These are phyloP conservation scores for Nemania abortiva DNA, from an alignment of 2,329 filamentous ascomycete genomes.

Conservation along the genomic window DNA sequence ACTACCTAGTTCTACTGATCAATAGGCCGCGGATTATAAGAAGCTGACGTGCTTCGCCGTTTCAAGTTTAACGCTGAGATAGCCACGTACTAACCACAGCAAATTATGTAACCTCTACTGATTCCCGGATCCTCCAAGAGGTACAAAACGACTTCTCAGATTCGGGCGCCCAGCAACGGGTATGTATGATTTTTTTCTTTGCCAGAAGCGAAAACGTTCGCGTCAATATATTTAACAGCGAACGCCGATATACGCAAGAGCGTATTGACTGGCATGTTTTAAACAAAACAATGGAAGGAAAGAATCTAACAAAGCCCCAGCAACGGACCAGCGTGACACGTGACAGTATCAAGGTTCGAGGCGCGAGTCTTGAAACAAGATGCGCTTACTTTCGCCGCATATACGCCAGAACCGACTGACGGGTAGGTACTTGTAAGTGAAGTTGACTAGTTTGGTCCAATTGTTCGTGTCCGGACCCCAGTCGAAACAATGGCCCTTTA, in stretches of 20 bases:
- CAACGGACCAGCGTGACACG: neutral
- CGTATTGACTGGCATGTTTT: constrained; percentile 49
- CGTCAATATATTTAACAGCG: constrained; percentile 60
- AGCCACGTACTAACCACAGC: neutral
- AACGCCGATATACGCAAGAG: constrained; percentile 61
- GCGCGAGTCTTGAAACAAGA: neutral
- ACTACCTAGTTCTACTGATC: constrained; percentile 11
- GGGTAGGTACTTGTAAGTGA: constrained; percentile 2
- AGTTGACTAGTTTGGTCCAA: constrained; percentile 4
- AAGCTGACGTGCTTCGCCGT: neutral
- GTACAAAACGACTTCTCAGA: constrained; percentile 68
- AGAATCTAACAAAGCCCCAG: neutral
- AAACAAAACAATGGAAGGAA: constrained; percentile 7
- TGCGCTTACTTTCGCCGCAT: constrained; percentile 11
- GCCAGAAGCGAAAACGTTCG: constrained; percentile 69
- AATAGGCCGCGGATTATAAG: neutral
- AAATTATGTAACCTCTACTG: constrained; percentile 67
- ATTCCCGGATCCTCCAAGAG: constrained; percentile 67
- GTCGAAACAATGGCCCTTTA: neutral
- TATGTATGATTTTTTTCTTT: constrained; percentile 59
- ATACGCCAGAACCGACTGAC: neutral
- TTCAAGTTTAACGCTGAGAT: neutral
- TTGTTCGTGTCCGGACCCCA: neutral
- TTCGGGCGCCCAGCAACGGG: constrained; percentile 69
- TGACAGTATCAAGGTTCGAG: neutral